Conservation (phyloP, 208 protist genomes). For the Naegleria lovaniensis region DNA sequence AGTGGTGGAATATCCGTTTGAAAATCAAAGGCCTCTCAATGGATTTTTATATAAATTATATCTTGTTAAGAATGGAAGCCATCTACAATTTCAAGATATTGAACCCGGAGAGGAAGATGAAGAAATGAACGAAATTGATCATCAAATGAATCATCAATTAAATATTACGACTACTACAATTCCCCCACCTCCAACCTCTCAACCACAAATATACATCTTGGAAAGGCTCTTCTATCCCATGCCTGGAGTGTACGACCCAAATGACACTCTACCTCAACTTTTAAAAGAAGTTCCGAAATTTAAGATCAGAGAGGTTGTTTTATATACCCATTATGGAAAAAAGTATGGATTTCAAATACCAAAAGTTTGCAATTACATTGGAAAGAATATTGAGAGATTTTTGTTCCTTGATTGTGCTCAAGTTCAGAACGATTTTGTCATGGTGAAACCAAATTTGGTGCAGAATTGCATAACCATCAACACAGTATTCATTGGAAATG, state of each 20-base stretch:
- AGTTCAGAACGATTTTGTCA: not conserved
- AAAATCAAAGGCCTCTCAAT: not conserved
- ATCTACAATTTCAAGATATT: not conserved
- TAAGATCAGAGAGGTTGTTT: no score
- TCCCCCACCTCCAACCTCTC: not conserved
- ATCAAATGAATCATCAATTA: not conserved
- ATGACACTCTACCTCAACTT: no score
- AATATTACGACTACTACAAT: no score
- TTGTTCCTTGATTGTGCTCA: not conserved
- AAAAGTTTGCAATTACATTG: not conserved
- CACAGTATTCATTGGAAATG: not conserved
- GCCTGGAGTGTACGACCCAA: no score
- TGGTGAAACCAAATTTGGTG: not conserved
- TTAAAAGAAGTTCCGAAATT: no score
- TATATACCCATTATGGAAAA: no score
- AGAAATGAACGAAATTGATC: not conserved
- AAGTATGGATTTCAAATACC: no score
- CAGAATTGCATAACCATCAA: not conserved
- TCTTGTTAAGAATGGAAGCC: not conserved
- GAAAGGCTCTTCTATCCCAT: not conserved
- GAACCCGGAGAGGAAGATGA: not conserved
- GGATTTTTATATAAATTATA: not conserved
- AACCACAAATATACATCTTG: not conserved
- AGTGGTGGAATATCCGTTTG: not conserved
- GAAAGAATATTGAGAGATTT: not conserved